phyloP scores from a whole-genome alignment of 2,329 filamentous ascomycete genomes.

The Colletotrichum australisinense region DNA sequence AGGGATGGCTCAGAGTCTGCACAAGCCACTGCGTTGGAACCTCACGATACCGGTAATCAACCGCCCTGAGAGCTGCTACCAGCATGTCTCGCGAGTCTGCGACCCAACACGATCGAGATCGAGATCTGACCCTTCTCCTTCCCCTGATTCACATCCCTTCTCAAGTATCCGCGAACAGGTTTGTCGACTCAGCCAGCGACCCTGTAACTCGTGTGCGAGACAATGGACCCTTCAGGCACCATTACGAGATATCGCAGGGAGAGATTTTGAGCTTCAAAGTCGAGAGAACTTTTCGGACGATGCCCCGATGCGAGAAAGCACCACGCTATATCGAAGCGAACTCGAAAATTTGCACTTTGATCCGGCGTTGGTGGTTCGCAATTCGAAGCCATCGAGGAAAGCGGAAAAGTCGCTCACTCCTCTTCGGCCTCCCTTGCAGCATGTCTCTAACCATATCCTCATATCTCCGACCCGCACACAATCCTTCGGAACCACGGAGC shows the following conservation, averaged over 20 bases:
- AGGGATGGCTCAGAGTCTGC: neutral
- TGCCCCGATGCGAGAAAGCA: neutral
- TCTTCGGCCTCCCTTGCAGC: slow-evolving; percentile 25
- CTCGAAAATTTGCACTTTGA: neutral
- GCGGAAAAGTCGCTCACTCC: neutral
- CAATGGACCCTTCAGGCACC: neutral
- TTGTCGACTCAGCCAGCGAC: neutral
- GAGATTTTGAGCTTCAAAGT: neutral
- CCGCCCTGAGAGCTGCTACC: neutral
- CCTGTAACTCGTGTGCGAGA: neutral
- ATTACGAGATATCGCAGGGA: slow-evolving; percentile 6
- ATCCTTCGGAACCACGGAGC: neutral
- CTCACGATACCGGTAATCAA: neutral
- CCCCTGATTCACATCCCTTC: slow-evolving; percentile 8
- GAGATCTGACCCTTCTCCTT: neutral
- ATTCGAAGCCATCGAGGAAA: neutral
- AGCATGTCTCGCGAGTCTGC: neutral
- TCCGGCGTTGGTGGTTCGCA: neutral
- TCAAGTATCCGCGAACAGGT: neutral
- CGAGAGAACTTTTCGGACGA: neutral
- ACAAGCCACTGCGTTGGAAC: neutral
- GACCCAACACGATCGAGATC: neutral
- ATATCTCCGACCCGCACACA: slow-evolving; percentile 4
- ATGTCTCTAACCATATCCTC: neutral
- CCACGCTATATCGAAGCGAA: neutral